phyloP scores from a whole-genome alignment of 352 stramenopile genomes.

The Phytopythium aichiense region DNA sequence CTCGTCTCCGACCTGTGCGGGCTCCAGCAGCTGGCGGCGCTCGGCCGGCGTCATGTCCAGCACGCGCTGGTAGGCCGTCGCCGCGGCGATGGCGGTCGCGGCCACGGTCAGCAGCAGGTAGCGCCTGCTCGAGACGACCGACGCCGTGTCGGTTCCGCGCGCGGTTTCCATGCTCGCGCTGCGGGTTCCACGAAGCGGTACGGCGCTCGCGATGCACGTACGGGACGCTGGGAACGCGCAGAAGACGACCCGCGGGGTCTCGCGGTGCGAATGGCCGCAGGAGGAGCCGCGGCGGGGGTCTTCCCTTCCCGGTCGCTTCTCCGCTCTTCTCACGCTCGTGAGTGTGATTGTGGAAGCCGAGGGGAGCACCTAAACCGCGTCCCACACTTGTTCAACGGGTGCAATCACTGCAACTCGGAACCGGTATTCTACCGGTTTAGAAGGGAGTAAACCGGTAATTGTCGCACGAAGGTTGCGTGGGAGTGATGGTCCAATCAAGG shows the following conservation, averaged over 20 bases:
- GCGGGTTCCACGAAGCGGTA: no score
- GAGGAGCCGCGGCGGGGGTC: not conserved
- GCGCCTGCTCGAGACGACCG: constrained; percentile 40
- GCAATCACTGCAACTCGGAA: not conserved
- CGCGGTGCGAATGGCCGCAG: not conserved
- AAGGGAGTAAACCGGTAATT: not conserved
- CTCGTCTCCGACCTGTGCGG: not conserved
- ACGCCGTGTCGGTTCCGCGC: not conserved
- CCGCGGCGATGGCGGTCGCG: constrained; percentile 48
- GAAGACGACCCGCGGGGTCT: not conserved
- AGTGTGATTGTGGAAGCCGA: not conserved
- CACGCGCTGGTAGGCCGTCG: constrained; percentile 39
- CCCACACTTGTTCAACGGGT: no score
- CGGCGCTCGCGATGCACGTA: not conserved
- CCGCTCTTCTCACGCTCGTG: not conserved
- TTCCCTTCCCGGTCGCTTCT: not conserved
- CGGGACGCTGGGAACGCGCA: not conserved
- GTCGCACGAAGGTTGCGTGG: not conserved
- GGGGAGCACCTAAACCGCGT: no score
- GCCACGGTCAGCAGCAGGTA: constrained; percentile 64
- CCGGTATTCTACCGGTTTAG: not conserved
- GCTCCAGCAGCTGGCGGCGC: constrained; percentile 7
- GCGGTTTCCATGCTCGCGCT: not conserved
- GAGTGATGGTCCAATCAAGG: not conserved
- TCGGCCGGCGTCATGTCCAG: constrained; percentile 13